Evolutionary conservation across 768 basidiomycete genomes (phyloP).

Genomic region (Kwoniella shandongensis): DNA sequence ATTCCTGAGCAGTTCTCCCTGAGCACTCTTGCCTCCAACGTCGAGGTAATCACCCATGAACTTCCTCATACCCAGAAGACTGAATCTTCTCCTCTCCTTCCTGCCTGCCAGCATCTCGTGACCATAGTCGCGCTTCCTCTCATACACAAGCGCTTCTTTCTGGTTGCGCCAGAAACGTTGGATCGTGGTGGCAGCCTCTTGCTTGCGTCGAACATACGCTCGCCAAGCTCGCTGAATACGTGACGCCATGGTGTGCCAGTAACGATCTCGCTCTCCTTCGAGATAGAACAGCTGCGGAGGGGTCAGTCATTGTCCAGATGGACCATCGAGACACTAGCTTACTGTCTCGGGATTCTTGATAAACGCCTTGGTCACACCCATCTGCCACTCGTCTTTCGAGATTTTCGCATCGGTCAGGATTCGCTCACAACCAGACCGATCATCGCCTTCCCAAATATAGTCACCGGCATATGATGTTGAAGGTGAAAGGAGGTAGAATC

Average conservation of each 20-base stretch:
- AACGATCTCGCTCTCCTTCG: conserved; percentile 97
- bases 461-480: conserved; percentile 97
- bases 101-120: conserved; percentile 85
- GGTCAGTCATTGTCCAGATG: conserved; percentile 11
- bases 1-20: conserved; percentile 71
- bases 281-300: conserved; percentile 79
- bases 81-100: conserved; percentile 91
- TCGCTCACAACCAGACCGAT: conserved; percentile 85
- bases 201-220: conserved; percentile 91
- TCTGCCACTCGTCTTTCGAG: conserved; percentile 96
- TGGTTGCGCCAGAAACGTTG: conserved; percentile 99
- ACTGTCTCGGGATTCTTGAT: conserved; percentile 99
- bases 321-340: conserved; percentile 50
- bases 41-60: conserved; percentile 97
- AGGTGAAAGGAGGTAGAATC: conserved; percentile 89
- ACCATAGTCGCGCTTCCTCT: conserved; percentile 88
- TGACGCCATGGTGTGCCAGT: conserved; percentile 99
- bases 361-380: conserved; percentile 97
- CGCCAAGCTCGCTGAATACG: conserved; percentile 96
- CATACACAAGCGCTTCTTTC: conserved; percentile 86
- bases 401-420: conserved; percentile 96
- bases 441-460: conserved; percentile 91
- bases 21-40: conserved; percentile 69
- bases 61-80: conserved; percentile 86
- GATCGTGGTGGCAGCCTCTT: conserved; percentile 91